Evolutionary conservation across 352 stramenopile genomes (phyloP).

Genomic region (Pythium aquatile): DNA sequence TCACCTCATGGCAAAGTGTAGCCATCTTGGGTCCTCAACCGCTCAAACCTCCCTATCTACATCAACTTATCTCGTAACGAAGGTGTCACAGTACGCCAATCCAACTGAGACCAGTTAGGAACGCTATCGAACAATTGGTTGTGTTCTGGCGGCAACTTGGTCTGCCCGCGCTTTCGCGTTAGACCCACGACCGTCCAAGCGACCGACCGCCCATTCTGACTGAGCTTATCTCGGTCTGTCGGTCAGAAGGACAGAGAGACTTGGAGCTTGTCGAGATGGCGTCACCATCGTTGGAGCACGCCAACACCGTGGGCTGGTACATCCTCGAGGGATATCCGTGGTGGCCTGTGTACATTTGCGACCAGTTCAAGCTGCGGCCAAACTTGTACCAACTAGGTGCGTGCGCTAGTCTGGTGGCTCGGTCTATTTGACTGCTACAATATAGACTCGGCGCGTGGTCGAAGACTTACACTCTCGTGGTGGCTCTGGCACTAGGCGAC

Average conservation of each 20-base stretch:
- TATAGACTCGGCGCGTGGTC: constrained; percentile 6
- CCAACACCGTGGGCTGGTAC: constrained; percentile 82
- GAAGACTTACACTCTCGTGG: background rate
- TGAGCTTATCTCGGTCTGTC: background rate
- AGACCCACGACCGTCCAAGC: background rate
- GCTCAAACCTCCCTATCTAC: background rate
- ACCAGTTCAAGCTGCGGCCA: constrained; percentile 68
- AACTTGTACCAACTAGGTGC: constrained; percentile 52
- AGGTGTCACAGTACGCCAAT: background rate
- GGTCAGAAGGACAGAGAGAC: background rate
- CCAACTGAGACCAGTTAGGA: constrained; percentile 1
- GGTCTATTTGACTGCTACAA: background rate
- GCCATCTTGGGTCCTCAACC: background rate
- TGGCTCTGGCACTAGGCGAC: constrained; percentile 30
- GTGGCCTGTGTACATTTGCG: constrained; percentile 87
- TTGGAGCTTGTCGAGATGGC: background rate
- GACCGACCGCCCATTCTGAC: constrained; percentile 11
- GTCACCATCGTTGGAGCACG: constrained; percentile 7
- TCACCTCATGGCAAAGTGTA: background rate
- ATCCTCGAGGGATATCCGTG: constrained; percentile 84
- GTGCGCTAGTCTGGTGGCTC: constrained; percentile 24
- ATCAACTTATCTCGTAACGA: background rate
- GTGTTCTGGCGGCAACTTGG: background rate
- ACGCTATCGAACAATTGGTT: background rate
- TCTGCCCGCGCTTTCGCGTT: constrained; percentile 13